phyloP scores from a whole-genome alignment of 805 yeast species.

The Candida cerambycidarum region DNA sequence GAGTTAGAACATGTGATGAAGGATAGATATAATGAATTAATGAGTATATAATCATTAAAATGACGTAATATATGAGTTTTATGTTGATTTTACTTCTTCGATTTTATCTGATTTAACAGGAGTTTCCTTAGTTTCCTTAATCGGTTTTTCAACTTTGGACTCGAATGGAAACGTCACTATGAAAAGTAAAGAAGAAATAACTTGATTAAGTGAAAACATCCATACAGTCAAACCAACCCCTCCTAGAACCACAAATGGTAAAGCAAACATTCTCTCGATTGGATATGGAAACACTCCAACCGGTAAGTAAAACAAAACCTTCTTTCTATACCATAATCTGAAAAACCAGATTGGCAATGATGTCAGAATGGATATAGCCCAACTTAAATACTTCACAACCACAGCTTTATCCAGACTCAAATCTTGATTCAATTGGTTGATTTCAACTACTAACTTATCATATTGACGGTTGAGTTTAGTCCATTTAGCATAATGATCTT shows the following conservation, averaged over 20 bases:
- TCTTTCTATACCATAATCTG: constrained; percentile 53
- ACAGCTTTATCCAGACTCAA: constrained; percentile 35
- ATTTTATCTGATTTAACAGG: constrained; percentile 12
- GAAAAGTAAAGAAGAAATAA: constrained; percentile 23
- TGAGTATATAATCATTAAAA: neutral
- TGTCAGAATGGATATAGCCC: constrained; percentile 38
- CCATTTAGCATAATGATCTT: constrained; percentile 95
- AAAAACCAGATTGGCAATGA: constrained; percentile 48
- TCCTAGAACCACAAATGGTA: constrained; percentile 64
- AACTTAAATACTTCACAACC: constrained; percentile 33
- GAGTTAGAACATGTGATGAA: constrained; percentile 19
- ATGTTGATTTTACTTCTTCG: neutral
- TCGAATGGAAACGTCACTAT: constrained; percentile 23
- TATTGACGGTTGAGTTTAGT: constrained; percentile 79
- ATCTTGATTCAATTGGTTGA: constrained; percentile 41
- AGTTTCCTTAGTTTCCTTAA: constrained; percentile 5
- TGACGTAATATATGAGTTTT: neutral
- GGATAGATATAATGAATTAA: constrained; percentile 10
- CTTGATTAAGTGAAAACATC: constrained; percentile 46
- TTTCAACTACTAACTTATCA: constrained; percentile 56
- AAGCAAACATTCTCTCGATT: constrained; percentile 56
- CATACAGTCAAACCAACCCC: constrained; percentile 60
- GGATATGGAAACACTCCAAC: constrained; percentile 53
- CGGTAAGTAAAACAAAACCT: constrained; percentile 60
- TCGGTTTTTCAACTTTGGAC: constrained; percentile 14